Percentiles rank a stretch among this genome's conserved stretches.
These are phyloP conservation scores for Symbiodinium pilosum DNA, from an alignment of 73 alveolate genomes.

Conservation along the genomic window DNA sequence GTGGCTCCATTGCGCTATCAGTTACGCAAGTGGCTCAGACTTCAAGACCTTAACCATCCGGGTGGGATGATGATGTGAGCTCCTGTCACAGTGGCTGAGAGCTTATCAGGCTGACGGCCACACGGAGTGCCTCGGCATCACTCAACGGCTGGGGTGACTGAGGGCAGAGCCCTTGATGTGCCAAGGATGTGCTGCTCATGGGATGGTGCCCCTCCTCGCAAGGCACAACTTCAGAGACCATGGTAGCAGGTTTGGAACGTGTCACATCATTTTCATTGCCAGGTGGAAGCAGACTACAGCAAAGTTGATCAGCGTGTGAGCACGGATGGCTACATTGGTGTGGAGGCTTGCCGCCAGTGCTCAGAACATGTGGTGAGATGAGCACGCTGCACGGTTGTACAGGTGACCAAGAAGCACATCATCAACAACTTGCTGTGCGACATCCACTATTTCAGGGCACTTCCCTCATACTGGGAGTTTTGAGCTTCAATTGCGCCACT, in stretches of 20 bases:
- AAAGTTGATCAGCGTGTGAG: slow-evolving; percentile 54
- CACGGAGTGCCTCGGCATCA: background rate
- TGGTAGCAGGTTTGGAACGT: background rate
- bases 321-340: slow-evolving; percentile 50
- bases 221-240: background rate
- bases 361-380: background rate
- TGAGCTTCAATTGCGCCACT: too few species aligned
- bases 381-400: background rate
- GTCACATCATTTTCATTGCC: background rate
- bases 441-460: slow-evolving; percentile 41
- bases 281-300: slow-evolving; percentile 89
- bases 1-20: slow-evolving; percentile 64
- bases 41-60: too few species aligned
- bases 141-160: background rate
- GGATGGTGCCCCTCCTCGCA: slow-evolving; percentile 52
- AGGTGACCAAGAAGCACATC: slow-evolving; percentile 57
- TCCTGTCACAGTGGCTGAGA: background rate
- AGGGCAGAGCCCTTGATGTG: background rate
- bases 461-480: background rate
- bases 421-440: slow-evolving; percentile 62
- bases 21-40: background rate
- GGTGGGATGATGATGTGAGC: too few species aligned
- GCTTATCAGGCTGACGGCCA: background rate
- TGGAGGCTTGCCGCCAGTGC: background rate
- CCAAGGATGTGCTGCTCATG: slow-evolving; percentile 56